phyloP scores from a whole-genome alignment of 306 rosid genomes.

The Delonix regia region DNA sequence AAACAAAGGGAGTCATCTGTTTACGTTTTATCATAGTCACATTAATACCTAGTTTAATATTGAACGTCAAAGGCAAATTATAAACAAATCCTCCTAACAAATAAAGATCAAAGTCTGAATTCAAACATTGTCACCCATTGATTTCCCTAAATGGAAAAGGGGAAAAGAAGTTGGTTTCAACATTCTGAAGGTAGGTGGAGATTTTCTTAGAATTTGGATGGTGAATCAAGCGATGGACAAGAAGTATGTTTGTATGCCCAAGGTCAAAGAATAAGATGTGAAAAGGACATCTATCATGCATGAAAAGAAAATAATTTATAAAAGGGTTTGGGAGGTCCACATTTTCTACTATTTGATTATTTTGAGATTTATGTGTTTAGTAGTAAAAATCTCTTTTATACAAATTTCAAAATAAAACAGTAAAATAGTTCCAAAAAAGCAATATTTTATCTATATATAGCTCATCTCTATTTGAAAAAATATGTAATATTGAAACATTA shows the following conservation, averaged over 20 bases:
- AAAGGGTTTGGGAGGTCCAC: not conserved
- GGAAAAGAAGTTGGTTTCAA: not conserved
- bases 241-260: not conserved
- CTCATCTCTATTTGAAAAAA: not conserved
- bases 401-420: not conserved
- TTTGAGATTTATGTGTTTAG: not conserved
- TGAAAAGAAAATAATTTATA: too few species aligned
- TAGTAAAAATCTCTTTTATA: not conserved
- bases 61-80: not conserved
- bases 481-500: not conserved
- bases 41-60: not conserved
- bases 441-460: not conserved
- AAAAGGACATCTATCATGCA: too few species aligned
- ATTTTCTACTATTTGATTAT: not conserved
- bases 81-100: not conserved
- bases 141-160: too few species aligned
- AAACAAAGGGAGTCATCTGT: too few species aligned
- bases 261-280: not conserved
- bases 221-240: not conserved
- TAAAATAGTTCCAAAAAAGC: not conserved
- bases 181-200: not conserved
- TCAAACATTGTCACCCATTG: not conserved
- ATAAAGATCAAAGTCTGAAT: not conserved
- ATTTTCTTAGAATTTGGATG: constrained; percentile 10
- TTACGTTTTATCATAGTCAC: too few species aligned